These are phyloP conservation scores for Ceriops zippeliana DNA, from an alignment of 345 rosid genomes.

Conservation along the genomic window DNA sequence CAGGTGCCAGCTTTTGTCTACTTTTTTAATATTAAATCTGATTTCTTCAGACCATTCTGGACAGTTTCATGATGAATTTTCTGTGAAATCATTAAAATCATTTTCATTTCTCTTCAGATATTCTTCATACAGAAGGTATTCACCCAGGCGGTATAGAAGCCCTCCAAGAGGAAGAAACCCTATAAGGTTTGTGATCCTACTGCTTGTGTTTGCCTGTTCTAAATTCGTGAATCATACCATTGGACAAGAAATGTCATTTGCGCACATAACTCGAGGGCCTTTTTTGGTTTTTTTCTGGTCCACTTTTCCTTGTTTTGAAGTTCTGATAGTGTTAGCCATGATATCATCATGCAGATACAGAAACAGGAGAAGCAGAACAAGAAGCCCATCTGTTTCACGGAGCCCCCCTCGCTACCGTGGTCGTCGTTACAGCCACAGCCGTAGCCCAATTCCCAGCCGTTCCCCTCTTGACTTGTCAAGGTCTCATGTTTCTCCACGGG, in stretches of 20 bases:
- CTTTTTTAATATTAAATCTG: too few species aligned
- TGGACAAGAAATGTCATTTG: neutral
- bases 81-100: neutral
- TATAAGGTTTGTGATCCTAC: constrained; percentile 50
- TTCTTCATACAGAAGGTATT: constrained; percentile 65
- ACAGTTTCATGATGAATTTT: too few species aligned
- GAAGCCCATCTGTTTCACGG: constrained; percentile 61
- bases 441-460: constrained; percentile 54
- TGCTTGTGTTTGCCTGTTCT: neutral
- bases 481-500: constrained; percentile 37
- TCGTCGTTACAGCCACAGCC: constrained; percentile 53
- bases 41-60: too few species aligned
- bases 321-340: too few species aligned
- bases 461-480: constrained; percentile 49
- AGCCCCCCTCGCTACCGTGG: constrained; percentile 57
- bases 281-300: neutral
- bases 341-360: constrained; percentile 45
- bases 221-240: too few species aligned
- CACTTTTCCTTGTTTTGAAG: neutral
- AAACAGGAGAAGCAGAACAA: constrained; percentile 60
- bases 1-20: constrained; percentile 40
- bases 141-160: constrained; percentile 87
- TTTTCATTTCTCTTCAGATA: constrained; percentile 36
- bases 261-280: neutral
- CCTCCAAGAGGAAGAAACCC: constrained; percentile 85